Base-by-base conservation (phyloP, 1,284 basidiomycete genomes). In the Wallemia hederae region DNA sequence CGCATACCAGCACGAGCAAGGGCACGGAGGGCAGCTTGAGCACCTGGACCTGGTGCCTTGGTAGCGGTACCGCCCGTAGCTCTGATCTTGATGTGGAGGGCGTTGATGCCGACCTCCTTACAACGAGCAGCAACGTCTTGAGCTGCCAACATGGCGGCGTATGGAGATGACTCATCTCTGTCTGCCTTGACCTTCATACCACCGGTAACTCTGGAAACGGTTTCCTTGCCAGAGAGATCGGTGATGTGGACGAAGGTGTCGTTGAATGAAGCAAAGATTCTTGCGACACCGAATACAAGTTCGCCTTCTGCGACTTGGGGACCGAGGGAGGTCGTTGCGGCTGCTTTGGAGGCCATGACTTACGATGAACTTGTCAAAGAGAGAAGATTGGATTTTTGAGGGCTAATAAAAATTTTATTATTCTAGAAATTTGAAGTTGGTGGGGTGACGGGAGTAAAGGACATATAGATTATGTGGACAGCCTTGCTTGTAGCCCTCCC, bases 131-230 rank as follows among this genome's bases (percentile, higher is more conserved):
- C 91, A 67, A 90, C 88, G 70, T 97, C 92, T 77, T 97, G 92
- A 61, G 92, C 92, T 65, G 92, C 92, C 74, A 97, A 79, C 92
- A 98, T 97, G 72, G 94, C 94, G 65, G 92, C 94, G 76, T 97
- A 98, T 26, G 92, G 88, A 49, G 92, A 97, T 60, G 91, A 97
- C 78, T 98, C 92, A 77, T 98, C 92, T 76, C 94, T 87, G 75
- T 98, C 92, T 49, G 92, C 94, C 79, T 98, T 98, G 77, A 98
- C 92, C 78, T 98, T 98, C 94, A 98, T 98, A 66, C 92, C 92
- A 84, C 90, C 91, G 66, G 92, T 98, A 66, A 97, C 89, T 73
- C 92, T 89, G 69, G 85, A 85, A 76, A 98, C 88, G 71, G 92
- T 98, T 79, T 98, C 92, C 78, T 88, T 91, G 70, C 92, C 94